Evolutionary conservation across 228 moss, liverwort and hornwort species (phyloP).

Genomic region (Sphagnum fallax): DNA sequence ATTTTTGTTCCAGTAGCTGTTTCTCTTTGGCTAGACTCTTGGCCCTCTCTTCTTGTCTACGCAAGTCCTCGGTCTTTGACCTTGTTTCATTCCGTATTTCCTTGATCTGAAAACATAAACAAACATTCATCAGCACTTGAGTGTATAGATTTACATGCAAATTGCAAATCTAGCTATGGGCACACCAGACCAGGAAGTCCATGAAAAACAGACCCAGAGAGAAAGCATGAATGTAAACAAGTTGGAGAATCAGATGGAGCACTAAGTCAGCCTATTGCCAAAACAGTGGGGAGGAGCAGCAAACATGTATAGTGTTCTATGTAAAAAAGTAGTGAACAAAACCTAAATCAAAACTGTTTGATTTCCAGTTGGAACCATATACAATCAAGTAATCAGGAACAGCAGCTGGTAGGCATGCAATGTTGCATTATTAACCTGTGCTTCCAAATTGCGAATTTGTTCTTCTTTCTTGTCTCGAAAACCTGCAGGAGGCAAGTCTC

Average conservation of each 20-base stretch:
- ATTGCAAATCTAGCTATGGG: not conserved
- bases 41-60: conserved; percentile 30
- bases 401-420: too few species aligned
- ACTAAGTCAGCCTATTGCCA: too few species aligned
- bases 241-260: too few species aligned
- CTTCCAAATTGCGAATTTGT: conserved; percentile 44
- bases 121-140: not conserved
- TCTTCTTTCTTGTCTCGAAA: conserved; percentile 31
- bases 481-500: conserved; percentile 48
- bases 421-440: conserved; percentile 18
- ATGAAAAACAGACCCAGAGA: too few species aligned
- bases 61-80: conserved; percentile 43
- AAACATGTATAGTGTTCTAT: too few species aligned
- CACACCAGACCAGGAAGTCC: too few species aligned
- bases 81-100: conserved; percentile 39
- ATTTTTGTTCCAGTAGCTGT: conserved; percentile 52
- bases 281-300: too few species aligned
- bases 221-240: too few species aligned
- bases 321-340: too few species aligned
- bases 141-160: not conserved
- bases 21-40: conserved; percentile 45
- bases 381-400: too few species aligned
- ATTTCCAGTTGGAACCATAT: too few species aligned
- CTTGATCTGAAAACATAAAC: conserved; percentile 16
- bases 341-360: too few species aligned